Evolutionary conservation across 2,329 filamentous ascomycete species (phyloP), one percentile per base, ranked within the genome.

Genomic region (Alternaria dauci): DNA sequence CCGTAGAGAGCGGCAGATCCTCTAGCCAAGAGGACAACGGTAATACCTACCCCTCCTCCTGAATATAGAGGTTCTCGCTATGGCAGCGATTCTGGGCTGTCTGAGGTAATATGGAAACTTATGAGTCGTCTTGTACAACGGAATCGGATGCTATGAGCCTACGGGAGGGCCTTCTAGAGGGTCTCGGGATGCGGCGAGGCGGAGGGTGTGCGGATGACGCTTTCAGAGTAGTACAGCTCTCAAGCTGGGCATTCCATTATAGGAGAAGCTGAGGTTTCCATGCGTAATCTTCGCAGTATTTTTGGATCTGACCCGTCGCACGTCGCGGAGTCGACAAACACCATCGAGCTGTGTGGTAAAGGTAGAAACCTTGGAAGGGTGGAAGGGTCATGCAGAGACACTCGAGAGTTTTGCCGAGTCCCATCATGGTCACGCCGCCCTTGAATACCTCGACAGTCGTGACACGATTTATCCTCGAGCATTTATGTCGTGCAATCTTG

Each of bases 1-100:
- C 44, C 20, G 38, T 12, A 11, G 34, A 55, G 62, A 59, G 65
- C 59, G 63, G 63, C 44, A 55, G 50, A 38, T 41, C 46, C 53
- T 50, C 56, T 52, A 47, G 46, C 38, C 59, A 68, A 63, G 48
- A 63, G 58, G 47, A 43, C 52, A 54, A 51, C 47, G 23, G 59
- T 62, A 50, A 32, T 36, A 61, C 53, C 59, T 55, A 60, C 54
- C 42, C 52, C 5, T 36, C 46, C 16, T 59, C 23, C 46, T 55
- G 42, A 55, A 43, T 59, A 34, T 28, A 28, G 32, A 34, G 25
- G 32, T 52, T 3, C 44, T 54, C 44, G 20, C 47, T 42, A 46
- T 58, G n/a, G n/a, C 18, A 23, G 25, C 47, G 46, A 55, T 34
- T 18, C 39, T n/a, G 26, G 8, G 48, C 25, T 46, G 30, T 62